Evolutionary conservation across 768 basidiomycete species (phyloP).

Genomic region (Tylopilus sp.): DNA sequence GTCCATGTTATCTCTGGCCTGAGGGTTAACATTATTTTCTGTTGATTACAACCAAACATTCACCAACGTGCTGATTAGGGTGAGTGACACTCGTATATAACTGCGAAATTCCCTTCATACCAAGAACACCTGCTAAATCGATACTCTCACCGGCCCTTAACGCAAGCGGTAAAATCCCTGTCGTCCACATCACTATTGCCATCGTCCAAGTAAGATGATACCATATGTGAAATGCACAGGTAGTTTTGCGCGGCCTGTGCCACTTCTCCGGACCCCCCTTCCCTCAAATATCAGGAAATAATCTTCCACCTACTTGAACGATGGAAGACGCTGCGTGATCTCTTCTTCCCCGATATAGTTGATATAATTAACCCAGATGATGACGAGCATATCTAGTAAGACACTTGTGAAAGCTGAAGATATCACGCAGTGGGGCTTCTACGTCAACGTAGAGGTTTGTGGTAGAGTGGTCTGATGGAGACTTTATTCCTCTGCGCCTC

Average conservation of each 20-base stretch:
- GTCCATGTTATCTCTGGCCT: too few species aligned
- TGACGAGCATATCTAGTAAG: constrained; percentile 7
- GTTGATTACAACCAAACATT: neutral
- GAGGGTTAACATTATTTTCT: neutral
- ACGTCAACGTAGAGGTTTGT: constrained; percentile 8
- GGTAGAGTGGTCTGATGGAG: neutral
- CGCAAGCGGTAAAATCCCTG: constrained; percentile 8
- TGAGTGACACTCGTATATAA: neutral
- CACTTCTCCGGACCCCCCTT: neutral
- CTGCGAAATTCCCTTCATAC: too few species aligned
- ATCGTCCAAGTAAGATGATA: neutral
- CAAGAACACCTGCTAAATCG: neutral
- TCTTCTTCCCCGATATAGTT: neutral
- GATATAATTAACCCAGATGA: constrained; percentile 2
- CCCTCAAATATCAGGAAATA: neutral
- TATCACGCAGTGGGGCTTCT: neutral
- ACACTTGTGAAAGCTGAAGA: constrained; percentile 7
- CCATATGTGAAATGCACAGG: neutral
- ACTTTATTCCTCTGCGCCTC: neutral
- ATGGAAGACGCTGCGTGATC: constrained; percentile 3
- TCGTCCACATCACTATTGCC: neutral
- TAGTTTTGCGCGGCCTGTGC: neutral
- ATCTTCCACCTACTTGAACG: constrained; percentile 1
- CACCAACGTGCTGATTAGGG: neutral
- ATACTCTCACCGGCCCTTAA: constrained; percentile 2